These are phyloP conservation scores for Phellopilus nigrolimitatus DNA, from an alignment of 1,284 basidiomycete genomes.

Conservation along the genomic window DNA sequence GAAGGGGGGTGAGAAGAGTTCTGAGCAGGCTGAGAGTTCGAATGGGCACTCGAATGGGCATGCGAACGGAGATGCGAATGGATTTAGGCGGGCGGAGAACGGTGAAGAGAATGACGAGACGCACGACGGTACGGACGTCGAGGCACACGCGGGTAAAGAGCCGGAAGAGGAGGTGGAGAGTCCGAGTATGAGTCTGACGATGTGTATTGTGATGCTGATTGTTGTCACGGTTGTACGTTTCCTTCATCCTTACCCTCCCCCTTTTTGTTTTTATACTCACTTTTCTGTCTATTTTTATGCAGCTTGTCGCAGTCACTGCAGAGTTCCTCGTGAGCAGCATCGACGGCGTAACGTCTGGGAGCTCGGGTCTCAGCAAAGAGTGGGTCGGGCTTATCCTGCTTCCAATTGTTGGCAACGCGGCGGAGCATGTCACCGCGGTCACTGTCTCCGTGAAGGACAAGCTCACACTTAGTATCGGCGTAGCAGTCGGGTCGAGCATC, in stretches of 20 bases:
- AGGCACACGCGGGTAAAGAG: constrained; percentile 5
- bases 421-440: constrained; percentile 76
- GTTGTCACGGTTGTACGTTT: constrained; percentile 59
- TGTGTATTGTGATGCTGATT: constrained; percentile 54
- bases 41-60: background rate
- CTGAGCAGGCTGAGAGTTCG: background rate
- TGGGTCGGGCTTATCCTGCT: constrained; percentile 86
- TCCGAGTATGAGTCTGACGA: constrained; percentile 55
- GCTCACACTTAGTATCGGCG: constrained; percentile 69
- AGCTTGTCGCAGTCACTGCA: constrained; percentile 70
- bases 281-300: background rate
- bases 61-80: constrained; percentile 6
- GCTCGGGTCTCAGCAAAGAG: constrained; percentile 56
- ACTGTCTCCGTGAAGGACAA: constrained; percentile 80
- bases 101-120: background rate
- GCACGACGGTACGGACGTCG: background rate
- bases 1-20: background rate
- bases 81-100: background rate
- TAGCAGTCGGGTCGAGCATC: constrained; percentile 88
- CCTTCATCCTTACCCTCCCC: background rate
- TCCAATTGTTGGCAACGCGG: constrained; percentile 79
- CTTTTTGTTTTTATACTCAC: background rate
- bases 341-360: constrained; percentile 47
- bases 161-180: constrained; percentile 29
- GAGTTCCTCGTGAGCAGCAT: constrained; percentile 83